These are phyloP conservation scores for barrel medic (Medicago truncatula) DNA, from an alignment of 306 rosid genomes.

Conservation along the genomic window DNA sequence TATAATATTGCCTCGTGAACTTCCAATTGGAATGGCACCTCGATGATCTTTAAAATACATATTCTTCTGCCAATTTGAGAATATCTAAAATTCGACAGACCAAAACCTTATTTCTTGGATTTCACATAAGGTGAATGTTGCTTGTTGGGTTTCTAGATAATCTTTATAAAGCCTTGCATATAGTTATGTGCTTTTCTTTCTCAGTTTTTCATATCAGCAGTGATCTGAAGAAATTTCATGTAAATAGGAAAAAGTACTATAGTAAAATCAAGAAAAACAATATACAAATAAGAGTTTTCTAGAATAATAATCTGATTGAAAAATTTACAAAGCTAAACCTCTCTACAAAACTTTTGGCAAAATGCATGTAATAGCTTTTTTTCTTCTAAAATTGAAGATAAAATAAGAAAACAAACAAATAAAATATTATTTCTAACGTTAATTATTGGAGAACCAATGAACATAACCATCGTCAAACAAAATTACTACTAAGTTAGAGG, in stretches of 20 bases:
- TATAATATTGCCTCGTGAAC: background rate
- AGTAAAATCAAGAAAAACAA: background rate
- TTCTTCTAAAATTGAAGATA: no score
- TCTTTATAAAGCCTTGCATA: background rate
- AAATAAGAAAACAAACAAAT: no score
- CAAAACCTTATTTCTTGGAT: slow-evolving; percentile 12
- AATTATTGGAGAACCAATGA: slow-evolving; percentile 4
- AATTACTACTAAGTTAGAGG: no score
- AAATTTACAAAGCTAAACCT: slow-evolving; percentile 25
- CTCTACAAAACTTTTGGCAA: background rate
- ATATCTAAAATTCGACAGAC: background rate
- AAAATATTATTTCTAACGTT: background rate
- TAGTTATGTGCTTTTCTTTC: slow-evolving; percentile 5
- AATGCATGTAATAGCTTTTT: no score
- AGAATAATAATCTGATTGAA: background rate
- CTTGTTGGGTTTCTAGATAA: background rate
- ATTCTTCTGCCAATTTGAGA: slow-evolving; percentile 9
- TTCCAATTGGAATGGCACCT: slow-evolving; percentile 15
- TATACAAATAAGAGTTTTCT: background rate
- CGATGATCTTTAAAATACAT: slow-evolving; percentile 12
- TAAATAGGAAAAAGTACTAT: no score
- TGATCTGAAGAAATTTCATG: background rate
- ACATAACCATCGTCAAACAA: background rate
- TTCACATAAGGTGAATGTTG: slow-evolving; percentile 15
- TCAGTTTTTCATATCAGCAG: background rate